Base-by-base conservation (phyloP, 176 grass and related monocot genomes). In the Cymbopogon citratus region DNA sequence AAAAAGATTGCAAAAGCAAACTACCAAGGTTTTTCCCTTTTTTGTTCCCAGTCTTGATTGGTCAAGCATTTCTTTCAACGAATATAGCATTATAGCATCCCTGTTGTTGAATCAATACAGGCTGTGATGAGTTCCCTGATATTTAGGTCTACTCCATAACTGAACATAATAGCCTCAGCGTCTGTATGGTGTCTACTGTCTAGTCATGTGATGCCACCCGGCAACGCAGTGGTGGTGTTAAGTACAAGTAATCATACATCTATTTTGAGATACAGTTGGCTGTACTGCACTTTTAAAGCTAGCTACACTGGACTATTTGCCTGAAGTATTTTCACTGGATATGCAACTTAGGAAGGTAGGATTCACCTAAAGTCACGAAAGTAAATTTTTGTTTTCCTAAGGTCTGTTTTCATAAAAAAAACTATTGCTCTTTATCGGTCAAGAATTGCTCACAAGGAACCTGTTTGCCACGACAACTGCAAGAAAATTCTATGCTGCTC, bases 101-200 rank as follows among this genome's bases (percentile, higher is more conserved):
- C 72, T 68, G 77, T 71, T 27, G 62, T 77, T 41, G 26, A 70
- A 33, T 71, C 5, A 79, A 65, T 57, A 74, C 44, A 43, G 40
- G 64, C 21, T 63, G 38, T 43, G 59, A 83, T 14, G 77, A 9
- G 35, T 73, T 83, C 34, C 44, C 80, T 73, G 78, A 26, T 2
- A 73, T 75, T 29, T 66, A 65, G 80, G 21, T 34, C 67, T 71
- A 83, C 19, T 65, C 31, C 25, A 71, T 83, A 56, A 57, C 57
- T 78, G 56, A 57, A 33, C 31, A 54, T 57, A 83, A 21, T 68
- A 78, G 72, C 28, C 28, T 77, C 38, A 72, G 45, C 15, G 19
- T 15, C 38, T 18, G 38, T 28, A 78, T 35, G 29, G 21, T 63
- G 24, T 28, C 24, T 46, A n/a, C 12, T 11, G 28, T 44, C 36